These are phyloP conservation scores for Botrytis cinerea DNA, from an alignment of 2,329 filamentous ascomycete genomes.

Conservation along the genomic window DNA sequence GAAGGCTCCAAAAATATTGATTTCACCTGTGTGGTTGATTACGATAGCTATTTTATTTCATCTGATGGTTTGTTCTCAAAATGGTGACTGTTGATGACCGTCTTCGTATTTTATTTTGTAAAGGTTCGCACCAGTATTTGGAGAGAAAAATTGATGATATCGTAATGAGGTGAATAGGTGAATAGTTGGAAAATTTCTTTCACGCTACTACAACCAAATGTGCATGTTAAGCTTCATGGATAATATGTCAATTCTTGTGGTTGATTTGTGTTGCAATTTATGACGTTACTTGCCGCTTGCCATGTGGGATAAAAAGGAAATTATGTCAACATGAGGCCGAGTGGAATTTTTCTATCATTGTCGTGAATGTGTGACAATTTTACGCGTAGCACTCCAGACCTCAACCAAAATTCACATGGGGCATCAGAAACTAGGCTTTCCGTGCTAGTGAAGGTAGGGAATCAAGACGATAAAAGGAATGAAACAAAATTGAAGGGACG, in stretches of 20 bases:
- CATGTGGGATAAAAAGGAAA: background rate
- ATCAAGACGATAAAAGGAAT: background rate
- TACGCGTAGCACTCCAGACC: rapidly evolving
- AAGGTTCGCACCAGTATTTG: background rate
- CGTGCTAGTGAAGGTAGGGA: rapidly evolving
- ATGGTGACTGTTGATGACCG: too few relatives aligned
- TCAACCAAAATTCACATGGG: background rate
- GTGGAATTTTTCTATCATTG: background rate
- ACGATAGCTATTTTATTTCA: background rate
- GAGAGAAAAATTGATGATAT: background rate
- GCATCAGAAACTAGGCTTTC: background rate
- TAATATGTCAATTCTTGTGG: background rate
- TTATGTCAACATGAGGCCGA: background rate
- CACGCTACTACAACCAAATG: background rate
- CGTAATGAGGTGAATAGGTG: background rate
- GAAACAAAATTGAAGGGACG: background rate
- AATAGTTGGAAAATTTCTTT: background rate
- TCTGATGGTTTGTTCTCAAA: rapidly evolving
- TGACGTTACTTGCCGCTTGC: rapidly evolving
- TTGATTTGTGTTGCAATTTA: background rate
- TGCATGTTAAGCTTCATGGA: background rate
- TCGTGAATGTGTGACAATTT: background rate
- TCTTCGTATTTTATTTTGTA: background rate
- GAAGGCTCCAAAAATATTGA: background rate
- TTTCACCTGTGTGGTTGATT: too few relatives aligned